Base-by-base conservation (phyloP, 2,329 filamentous ascomycete genomes). In the Colletotrichum theobromicola region DNA sequence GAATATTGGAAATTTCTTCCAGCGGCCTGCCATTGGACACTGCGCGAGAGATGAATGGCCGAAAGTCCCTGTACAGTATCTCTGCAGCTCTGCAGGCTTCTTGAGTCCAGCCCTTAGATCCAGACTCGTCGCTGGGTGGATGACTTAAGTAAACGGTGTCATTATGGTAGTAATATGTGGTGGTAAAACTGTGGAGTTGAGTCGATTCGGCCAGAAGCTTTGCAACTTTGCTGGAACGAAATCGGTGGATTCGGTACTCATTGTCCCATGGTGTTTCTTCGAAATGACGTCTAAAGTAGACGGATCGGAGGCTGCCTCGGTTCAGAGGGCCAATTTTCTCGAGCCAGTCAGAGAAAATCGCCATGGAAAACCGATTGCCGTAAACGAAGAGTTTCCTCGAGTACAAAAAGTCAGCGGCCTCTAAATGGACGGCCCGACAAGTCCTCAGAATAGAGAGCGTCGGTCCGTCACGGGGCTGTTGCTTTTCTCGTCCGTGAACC, bases 331-430 rank as follows among this genome's bases (percentile, higher is more conserved):
- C 42, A 13, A 46, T 46, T 2, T 1, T 21, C 42, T 46, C 21
- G 18, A 46, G 42, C n/a, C 42, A 46, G 10, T 10, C 42, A 5
- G 5, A 13, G 42, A 18, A 46, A 0, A 1, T n/a, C 18, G 1
- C 10, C 42, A 46, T 21, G 42, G 42, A n/a, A 0, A 1, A 2
- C 37, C 18, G 5, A 6, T 18, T 18, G 10, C 21, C 42, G 18
- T 1, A n/a, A n/a, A 46, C 0, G 0, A 46, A 4, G 0, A 46
- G 1, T n/a, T 46, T 46, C n/a, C 42, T 46, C 18, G 42, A 46
- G 42, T 46, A 46, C 18, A 46, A 4, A 46, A 46, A 2, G 18
- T 1, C 21, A n/a, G 42, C n/a, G 13, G 42, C 18, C 13, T 46
- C 42, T 7, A 13, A 46, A 21, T 46, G 42, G 2, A 46, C 21